Evolutionary conservation across 441 rosid genomes (phyloP).

Genomic region (Omphalea diandra): DNA sequence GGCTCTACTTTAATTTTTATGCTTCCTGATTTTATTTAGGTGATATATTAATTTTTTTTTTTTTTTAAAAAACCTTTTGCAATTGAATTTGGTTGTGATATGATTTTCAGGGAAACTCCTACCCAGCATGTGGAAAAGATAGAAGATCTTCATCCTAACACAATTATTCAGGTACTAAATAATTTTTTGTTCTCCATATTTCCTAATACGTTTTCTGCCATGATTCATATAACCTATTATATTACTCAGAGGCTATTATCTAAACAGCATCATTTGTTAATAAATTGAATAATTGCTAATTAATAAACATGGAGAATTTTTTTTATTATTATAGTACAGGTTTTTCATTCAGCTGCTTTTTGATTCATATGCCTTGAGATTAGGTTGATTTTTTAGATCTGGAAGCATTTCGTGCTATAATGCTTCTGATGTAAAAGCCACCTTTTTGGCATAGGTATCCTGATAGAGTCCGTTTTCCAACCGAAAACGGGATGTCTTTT

Average conservation of each 20-base stretch:
- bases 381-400: neutral
- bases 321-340: no score
- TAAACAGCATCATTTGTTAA: neutral
- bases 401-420: neutral
- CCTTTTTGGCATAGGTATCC: neutral
- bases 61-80: neutral
- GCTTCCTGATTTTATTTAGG: neutral
- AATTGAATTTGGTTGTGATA: conserved; percentile 8
- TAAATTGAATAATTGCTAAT: neutral
- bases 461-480: neutral
- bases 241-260: neutral
- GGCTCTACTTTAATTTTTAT: neutral
- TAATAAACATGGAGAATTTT: neutral
- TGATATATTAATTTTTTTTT: neutral
- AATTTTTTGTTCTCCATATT: neutral
- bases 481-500: neutral
- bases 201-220: neutral
- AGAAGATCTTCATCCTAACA: conserved; percentile 67
- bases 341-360: neutral
- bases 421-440: neutral
- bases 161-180: conserved; percentile 62
- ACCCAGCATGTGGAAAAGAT: conserved; percentile 52
- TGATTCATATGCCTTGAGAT: neutral
- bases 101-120: conserved; percentile 41
- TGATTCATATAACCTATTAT: neutral